Conservation (phyloP, 2,329 filamentous ascomycete species). For the Aspergillus sp. region DNA sequence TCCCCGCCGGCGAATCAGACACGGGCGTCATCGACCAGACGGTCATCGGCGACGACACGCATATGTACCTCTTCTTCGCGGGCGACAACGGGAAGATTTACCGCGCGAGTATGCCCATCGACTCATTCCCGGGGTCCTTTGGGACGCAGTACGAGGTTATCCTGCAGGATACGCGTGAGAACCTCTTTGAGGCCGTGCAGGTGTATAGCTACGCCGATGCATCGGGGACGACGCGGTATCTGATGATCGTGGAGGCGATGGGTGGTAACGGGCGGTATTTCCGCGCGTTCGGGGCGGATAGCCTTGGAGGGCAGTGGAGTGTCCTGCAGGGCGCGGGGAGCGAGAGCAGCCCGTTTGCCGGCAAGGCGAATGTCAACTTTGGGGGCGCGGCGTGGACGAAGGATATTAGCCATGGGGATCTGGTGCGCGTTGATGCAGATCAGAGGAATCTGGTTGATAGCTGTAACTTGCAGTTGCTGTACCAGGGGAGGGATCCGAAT, state of each 20-base stretch:
- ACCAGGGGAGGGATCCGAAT: constrained; percentile 60
- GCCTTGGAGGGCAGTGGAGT: constrained; percentile 63
- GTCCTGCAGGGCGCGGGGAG: constrained; percentile 53
- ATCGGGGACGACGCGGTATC: constrained; percentile 46
- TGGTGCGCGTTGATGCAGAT: constrained; percentile 61
- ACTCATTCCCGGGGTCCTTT: constrained; percentile 65
- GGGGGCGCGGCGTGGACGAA: constrained; percentile 68
- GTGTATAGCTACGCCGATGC: constrained; percentile 66
- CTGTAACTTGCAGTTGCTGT: constrained; percentile 68
- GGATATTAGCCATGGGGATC: constrained; percentile 69
- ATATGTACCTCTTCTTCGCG: constrained; percentile 71
- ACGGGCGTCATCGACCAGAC: constrained; percentile 67
- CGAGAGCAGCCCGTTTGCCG: constrained; percentile 67
- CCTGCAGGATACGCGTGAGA: constrained; percentile 58
- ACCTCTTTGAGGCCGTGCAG: constrained; percentile 69
- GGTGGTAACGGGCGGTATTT: constrained; percentile 65
- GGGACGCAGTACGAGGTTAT: constrained; percentile 56
- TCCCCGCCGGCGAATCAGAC: constrained; percentile 46
- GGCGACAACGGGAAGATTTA: constrained; percentile 72
- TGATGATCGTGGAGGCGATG: constrained; percentile 70
- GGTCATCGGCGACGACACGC: constrained; percentile 62
- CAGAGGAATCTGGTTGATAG: constrained; percentile 67
- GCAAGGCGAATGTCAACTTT: constrained; percentile 58
- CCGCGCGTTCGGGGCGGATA: constrained; percentile 67
- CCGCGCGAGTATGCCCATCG: constrained; percentile 65